These are phyloP conservation scores for Ballota nigra DNA, from an alignment of 257 asterid genomes.

Conservation along the genomic window DNA sequence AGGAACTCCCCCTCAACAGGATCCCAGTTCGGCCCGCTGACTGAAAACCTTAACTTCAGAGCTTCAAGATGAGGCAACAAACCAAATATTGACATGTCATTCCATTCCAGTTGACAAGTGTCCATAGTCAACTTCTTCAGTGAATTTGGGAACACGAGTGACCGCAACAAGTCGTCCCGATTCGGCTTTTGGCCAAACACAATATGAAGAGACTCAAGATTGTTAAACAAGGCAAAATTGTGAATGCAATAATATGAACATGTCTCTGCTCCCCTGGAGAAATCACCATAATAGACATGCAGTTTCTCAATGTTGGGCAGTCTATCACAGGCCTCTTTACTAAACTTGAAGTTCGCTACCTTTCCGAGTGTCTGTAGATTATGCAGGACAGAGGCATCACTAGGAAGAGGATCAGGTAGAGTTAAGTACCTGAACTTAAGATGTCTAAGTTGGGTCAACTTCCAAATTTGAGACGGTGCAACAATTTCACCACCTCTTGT, in stretches of 20 bases:
- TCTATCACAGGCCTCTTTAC: background rate
- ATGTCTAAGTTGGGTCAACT: background rate
- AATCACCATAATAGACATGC: background rate
- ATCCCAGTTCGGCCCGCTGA: background rate
- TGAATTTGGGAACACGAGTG: background rate
- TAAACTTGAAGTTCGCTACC: background rate
- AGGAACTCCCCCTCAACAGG: conserved; percentile 3
- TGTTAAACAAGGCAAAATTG: background rate
- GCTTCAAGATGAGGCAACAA: conserved; percentile 3
- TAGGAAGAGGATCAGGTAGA: background rate
- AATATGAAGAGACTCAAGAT: background rate
- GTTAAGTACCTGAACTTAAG: background rate
- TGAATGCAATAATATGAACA: too few species aligned
- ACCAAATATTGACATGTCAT: background rate
- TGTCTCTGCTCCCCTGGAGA: too few species aligned
- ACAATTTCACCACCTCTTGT: too few species aligned
- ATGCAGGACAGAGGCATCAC: background rate
- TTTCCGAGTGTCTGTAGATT: background rate
- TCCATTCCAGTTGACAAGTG: background rate
- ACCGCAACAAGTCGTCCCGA: background rate
- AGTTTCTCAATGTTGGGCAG: background rate
- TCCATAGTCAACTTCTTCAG: background rate
- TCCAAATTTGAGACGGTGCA: background rate
- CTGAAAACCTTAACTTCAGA: background rate
- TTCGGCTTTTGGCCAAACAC: background rate